These are phyloP conservation scores for Gossypium ekmanianum DNA, from an alignment of 345 rosid genomes.

Conservation along the genomic window DNA sequence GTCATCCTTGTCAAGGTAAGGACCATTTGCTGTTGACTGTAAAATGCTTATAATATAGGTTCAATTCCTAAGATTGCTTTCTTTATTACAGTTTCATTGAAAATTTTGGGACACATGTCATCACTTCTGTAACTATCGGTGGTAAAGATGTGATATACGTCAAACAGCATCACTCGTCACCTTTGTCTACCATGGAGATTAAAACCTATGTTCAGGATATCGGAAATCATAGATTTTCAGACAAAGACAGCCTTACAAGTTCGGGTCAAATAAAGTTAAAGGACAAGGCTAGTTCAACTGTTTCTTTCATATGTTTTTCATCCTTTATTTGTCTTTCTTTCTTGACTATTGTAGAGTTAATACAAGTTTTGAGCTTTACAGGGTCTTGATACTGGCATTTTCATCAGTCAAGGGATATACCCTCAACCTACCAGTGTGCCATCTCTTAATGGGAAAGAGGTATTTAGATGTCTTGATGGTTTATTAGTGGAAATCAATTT, in stretches of 20 bases:
- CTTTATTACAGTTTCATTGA: slow-evolving; percentile 59
- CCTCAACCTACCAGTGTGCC: slow-evolving; percentile 62
- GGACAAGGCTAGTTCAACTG: slow-evolving; percentile 66
- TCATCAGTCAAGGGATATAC: slow-evolving; percentile 70
- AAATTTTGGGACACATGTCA: slow-evolving; percentile 68
- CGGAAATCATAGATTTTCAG: slow-evolving; percentile 67
- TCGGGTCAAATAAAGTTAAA: slow-evolving; percentile 50
- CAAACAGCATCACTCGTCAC: slow-evolving; percentile 64
- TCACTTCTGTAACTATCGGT: slow-evolving; percentile 66
- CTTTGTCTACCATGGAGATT: slow-evolving; percentile 52
- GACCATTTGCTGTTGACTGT: slow-evolving; percentile 1
- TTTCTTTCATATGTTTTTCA: slow-evolving; percentile 11
- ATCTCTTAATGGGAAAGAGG: slow-evolving; percentile 66
- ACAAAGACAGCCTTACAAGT: slow-evolving; percentile 33
- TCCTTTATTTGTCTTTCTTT: not conserved
- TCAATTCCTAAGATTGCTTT: slow-evolving; percentile 18
- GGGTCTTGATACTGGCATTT: slow-evolving; percentile 60
- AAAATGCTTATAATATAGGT: slow-evolving; percentile 6
- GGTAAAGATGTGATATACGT: slow-evolving; percentile 71
- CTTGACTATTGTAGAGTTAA: slow-evolving; percentile 6
- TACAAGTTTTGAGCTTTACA: slow-evolving; percentile 25
- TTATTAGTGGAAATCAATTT: slow-evolving; percentile 2
- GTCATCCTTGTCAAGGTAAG: slow-evolving; percentile 55
- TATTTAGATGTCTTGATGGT: slow-evolving; percentile 20
- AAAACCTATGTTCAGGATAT: slow-evolving; percentile 59